Evolutionary conservation across 2,329 filamentous ascomycete genomes (phyloP), one percentile per base, ranked within the genome.

Genomic region (Cytospora chrysosperma): DNA sequence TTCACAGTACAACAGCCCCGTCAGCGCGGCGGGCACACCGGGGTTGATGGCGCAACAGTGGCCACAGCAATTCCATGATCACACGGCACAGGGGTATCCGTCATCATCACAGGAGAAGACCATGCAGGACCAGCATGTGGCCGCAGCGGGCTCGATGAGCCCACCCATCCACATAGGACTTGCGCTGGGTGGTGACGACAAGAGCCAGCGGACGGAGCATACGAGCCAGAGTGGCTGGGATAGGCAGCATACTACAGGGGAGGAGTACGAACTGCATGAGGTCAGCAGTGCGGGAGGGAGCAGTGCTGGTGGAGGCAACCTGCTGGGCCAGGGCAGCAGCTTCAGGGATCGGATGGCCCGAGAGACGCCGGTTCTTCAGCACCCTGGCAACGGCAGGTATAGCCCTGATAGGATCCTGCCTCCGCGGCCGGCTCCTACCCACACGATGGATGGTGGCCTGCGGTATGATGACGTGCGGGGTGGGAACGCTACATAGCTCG

Each of bases 1-100:
- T 24, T 86, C 84, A 49, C 82, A 85, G 64, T 87, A 81, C 73
- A 85, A 77, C 72, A 87, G 84, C 69, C 85, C 85, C 0, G 77
- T 85, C 64, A 83, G 77, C 59, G 80, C 75, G 0, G 74, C 73
- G 0, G 79, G 81, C 40, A 70, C 68, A 2, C 69, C 71, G 0
- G 67, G 68, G 12, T 71, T 72, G 67, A 60, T 28, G 60, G 60
- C 60, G 24, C 61, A 65, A 2, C 68, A 72, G 19, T 81, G 79
- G 79, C 79, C 77, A 3, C 57, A 65, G 24, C 51, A 55, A 17
- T 63, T 63, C 51, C 64, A 63, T 40, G 53, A 63, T 49, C 51
- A 57, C 34, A 17, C 55, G 17, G 43, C 56, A 26, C 70, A 72
- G n/a, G 66, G 72, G 27, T 70, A 69, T 27, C 69, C 72, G 12